These are phyloP conservation scores for Jamesozyma hellenica DNA, from an alignment of 805 yeast genomes.

Conservation along the genomic window DNA sequence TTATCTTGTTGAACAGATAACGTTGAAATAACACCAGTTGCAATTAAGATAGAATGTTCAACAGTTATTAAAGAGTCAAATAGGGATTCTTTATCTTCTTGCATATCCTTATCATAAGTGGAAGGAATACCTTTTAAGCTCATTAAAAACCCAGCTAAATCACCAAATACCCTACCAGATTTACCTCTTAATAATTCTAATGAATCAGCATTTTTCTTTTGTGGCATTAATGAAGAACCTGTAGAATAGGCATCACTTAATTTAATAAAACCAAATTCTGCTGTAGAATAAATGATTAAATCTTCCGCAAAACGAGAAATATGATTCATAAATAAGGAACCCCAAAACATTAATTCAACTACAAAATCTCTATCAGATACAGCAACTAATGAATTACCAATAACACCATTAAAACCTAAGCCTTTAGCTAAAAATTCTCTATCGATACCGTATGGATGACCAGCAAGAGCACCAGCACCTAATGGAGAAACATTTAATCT, in stretches of 20 bases:
- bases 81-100: constrained; percentile 98
- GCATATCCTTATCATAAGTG: constrained; percentile 95
- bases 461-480: constrained; percentile 97
- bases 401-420: constrained; percentile 72
- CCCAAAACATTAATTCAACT: constrained; percentile 93
- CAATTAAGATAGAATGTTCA: constrained; percentile 86
- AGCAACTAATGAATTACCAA: constrained; percentile 94
- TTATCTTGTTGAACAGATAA: constrained; percentile 57
- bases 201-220: constrained; percentile 96
- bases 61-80: constrained; percentile 86
- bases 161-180: constrained; percentile 94
- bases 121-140: constrained; percentile 95
- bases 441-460: constrained; percentile 98
- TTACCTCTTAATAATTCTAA: constrained; percentile 92
- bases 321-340: constrained; percentile 88
- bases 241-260: constrained; percentile 97
- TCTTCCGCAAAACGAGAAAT: constrained; percentile 92
- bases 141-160: constrained; percentile 92
- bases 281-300: constrained; percentile 89
- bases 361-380: constrained; percentile 97
- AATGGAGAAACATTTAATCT: constrained; percentile 85
- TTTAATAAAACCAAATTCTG: constrained; percentile 90
- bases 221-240: constrained; percentile 98
- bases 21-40: constrained; percentile 94
- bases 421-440: constrained; percentile 77